Evolutionary conservation across 495 filamentous ascomycete species (phyloP), one percentile per base, ranked within the genome.

Genomic region (Sordaria brevicollis): DNA sequence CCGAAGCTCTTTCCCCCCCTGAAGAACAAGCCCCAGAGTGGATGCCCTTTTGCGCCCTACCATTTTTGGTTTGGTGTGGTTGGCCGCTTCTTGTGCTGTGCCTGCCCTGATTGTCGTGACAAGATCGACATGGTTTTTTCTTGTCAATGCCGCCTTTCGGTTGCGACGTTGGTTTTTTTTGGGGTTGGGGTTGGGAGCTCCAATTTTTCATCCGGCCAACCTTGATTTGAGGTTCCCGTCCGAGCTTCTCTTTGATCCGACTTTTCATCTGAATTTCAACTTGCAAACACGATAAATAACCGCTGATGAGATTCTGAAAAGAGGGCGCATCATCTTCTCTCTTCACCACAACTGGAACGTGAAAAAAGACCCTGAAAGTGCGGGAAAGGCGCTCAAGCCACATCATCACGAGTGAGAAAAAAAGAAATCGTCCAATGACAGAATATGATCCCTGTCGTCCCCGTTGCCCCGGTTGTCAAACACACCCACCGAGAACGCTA

Each of bases 381-480:
- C 49, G 25, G 38, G 43, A 19, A 62, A 9, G 29, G 29, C 5
- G 34, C 34, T 33, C 62, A 67, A 67, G 65, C 69, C 69, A 70
- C 62, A 70, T 66, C 69, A 49, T 70, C 68, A 70, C 62, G 69
- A 39, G 65, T 69, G 71, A 71, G 68, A 71, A 68, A 71, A 70
- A 71, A 68, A 71, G 69, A 73, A 73, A 67, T 57, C 25, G 21
- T 57, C 25, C 21, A 29, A 25, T 29, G 21, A 57, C 49, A 57
- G 49, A 57, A 29, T n/a, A 57, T 57, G 11, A 57, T 57, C 49
- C 49, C 49, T 57, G 49, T 57, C 49, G 3, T 31, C 5, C 49
- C 49, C 49, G 49, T 7, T 57, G 49, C 21, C 49, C 49, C 49
- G 21, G 21, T 29, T 21, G 21, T 57, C 49, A 57, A 57, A 57